Conservation (phyloP, 768 basidiomycete genomes). For the Boletus subparvulus region DNA sequence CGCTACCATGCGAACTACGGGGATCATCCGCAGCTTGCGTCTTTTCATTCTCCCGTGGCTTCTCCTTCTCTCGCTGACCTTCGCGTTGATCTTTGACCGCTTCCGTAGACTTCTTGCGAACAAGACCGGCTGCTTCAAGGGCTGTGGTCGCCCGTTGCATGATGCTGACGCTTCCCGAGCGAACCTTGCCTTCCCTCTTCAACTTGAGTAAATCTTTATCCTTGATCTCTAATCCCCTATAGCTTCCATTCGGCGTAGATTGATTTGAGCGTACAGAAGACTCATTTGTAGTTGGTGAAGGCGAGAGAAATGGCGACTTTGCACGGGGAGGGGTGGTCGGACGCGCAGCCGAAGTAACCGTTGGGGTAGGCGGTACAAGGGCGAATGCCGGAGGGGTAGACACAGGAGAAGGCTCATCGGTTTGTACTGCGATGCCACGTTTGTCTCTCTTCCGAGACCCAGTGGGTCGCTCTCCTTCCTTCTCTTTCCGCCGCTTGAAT, state of each 20-base stretch:
- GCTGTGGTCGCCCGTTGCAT: conserved; percentile 95
- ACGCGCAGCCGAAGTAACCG: conserved; percentile 39
- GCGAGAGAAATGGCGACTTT: conserved; percentile 55
- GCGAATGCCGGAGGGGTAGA: conserved; percentile 59
- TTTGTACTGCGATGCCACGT: conserved; percentile 43
- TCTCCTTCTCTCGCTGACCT: conserved; percentile 41
- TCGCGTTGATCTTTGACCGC: conserved; percentile 65
- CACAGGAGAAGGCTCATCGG: conserved; percentile 35
- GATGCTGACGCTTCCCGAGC: conserved; percentile 91
- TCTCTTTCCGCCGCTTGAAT: conserved; percentile 34
- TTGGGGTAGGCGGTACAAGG: conserved; percentile 78
- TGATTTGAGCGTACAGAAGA: conserved; percentile 59
- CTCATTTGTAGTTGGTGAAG: conserved; percentile 52
- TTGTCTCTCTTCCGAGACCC: conserved; percentile 28
- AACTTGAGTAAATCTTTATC: conserved; percentile 50
- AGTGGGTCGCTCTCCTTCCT: conserved; percentile 21
- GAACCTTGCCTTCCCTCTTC: conserved; percentile 55
- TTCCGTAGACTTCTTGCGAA: conserved; percentile 80
- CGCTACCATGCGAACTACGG: conserved; percentile 63
- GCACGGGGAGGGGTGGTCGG: conserved; percentile 52
- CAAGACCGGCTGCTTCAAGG: conserved; percentile 79
- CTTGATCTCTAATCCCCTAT: conserved; percentile 49
- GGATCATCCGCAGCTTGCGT: conserved; percentile 51
- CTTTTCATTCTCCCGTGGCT: conserved; percentile 44
- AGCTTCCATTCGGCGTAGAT: conserved; percentile 63